A percentile compares a stretch with the other conserved stretches of the same genome.
Evolutionary conservation across 2,329 filamentous ascomycete genomes (phyloP).

Genomic region (Pyrenophora tritici-repentis): DNA sequence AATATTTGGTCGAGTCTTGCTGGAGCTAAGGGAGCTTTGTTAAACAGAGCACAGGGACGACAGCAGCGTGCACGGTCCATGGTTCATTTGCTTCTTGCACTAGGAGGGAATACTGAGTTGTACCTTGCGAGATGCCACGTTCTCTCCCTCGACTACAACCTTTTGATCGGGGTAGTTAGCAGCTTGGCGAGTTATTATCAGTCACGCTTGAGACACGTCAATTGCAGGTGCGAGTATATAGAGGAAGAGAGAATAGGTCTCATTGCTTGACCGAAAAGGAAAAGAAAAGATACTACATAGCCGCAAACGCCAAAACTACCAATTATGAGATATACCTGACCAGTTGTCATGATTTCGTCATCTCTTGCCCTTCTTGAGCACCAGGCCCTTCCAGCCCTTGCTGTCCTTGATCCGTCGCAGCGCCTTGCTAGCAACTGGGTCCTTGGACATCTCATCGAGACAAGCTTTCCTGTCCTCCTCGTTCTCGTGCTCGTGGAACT

Average conservation of each 20-base stretch:
- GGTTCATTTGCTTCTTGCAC: too few species aligned
- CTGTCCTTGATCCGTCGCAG: slow-evolving; percentile 41
- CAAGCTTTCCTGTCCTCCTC: slow-evolving; percentile 42
- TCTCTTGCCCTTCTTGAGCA: slow-evolving; percentile 45
- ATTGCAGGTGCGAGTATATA: too few species aligned
- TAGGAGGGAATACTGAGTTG: too few species aligned
- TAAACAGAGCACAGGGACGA: too few species aligned
- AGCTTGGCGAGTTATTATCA: too few species aligned
- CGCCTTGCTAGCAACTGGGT: slow-evolving; percentile 37
- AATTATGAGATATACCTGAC: neutral
- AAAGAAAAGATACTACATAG: neutral
- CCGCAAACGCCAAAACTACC: slow-evolving; percentile 1
- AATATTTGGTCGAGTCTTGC: too few species aligned
- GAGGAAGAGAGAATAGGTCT: neutral
- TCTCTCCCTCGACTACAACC: too few species aligned
- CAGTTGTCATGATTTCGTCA: slow-evolving; percentile 8
- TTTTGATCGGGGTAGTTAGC: too few species aligned
- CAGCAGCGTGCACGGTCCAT: too few species aligned
- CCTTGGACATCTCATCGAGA: slow-evolving; percentile 38
- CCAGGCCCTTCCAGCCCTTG: slow-evolving; percentile 45
- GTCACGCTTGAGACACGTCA: too few species aligned
- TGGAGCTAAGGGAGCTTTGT: too few species aligned
- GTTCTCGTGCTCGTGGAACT: slow-evolving; percentile 44
- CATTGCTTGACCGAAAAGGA: neutral
- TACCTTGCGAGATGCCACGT: too few species aligned